Evolutionary conservation across 2,329 filamentous ascomycete genomes (phyloP).

Genomic region (Metarhizium album): DNA sequence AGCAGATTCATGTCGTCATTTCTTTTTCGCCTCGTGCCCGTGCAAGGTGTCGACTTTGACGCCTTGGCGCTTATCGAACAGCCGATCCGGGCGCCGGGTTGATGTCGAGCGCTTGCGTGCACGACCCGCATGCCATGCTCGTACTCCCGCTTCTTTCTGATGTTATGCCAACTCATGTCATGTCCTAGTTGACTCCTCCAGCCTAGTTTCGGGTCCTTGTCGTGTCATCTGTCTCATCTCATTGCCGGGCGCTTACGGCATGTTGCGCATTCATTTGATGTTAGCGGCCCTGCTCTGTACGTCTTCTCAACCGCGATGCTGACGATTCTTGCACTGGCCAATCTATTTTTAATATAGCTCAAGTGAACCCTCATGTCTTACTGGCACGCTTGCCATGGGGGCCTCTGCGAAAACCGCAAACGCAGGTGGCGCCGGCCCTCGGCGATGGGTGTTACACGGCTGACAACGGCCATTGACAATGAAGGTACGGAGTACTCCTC

Average conservation of each 20-base stretch:
- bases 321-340: neutral
- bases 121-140: neutral
- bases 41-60: neutral
- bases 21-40: too few relatives aligned
- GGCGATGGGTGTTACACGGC: neutral
- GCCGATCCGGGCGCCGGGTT: neutral
- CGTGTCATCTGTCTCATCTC: neutral
- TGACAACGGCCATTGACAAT: neutral
- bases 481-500: neutral
- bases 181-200: constrained; percentile 10
- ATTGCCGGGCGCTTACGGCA: constrained; percentile 10
- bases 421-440: neutral
- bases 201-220: constrained; percentile 11
- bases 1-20: too few relatives aligned
- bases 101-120: too few relatives aligned
- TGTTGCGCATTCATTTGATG: neutral
- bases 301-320: neutral
- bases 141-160: too few relatives aligned
- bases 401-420: neutral
- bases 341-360: constrained; percentile 28
- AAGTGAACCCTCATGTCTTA: constrained; percentile 8
- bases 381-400: neutral
- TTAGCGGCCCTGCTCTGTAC: neutral
- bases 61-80: constrained; percentile 2
- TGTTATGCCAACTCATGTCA: neutral